A percentile compares a stretch with the other conserved stretches of the same genome.
phyloP scores from a whole-genome alignment of 345 rosid species.

The Euphorbia lathyris region DNA sequence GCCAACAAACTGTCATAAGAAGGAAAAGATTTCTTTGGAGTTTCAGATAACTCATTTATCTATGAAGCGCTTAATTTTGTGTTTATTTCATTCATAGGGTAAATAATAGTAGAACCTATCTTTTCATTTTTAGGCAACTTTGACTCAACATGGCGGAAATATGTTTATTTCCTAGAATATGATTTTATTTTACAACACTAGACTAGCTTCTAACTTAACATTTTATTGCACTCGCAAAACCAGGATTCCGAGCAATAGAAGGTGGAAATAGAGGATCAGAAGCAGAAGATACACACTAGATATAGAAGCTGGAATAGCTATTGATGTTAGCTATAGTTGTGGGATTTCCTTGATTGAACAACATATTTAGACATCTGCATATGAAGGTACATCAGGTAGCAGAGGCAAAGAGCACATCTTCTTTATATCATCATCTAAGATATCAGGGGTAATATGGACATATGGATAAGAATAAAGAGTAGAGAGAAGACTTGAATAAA shows the following conservation, averaged over 20 bases:
- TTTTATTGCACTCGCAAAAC: slow-evolving; percentile 27
- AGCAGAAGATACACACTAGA: slow-evolving; percentile 40
- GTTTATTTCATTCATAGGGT: slow-evolving; percentile 11
- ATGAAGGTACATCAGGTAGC: slow-evolving; percentile 17
- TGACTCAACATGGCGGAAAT: slow-evolving; percentile 7
- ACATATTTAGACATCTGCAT: slow-evolving; percentile 27
- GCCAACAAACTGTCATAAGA: slow-evolving; percentile 25
- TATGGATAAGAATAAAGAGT: too few species aligned
- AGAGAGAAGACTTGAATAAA: too few species aligned
- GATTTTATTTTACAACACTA: slow-evolving; percentile 32
- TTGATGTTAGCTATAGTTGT: too few species aligned
- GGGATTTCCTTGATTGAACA: slow-evolving; percentile 33
- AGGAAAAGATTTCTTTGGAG: slow-evolving; percentile 25
- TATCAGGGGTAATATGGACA: too few species aligned
- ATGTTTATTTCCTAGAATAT: slow-evolving; percentile 27
- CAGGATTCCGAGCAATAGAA: slow-evolving; percentile 24
- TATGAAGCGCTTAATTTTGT: slow-evolving; percentile 27
- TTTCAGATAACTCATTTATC: slow-evolving; percentile 31
- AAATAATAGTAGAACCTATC: slow-evolving; percentile 4
- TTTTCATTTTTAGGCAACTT: slow-evolving; percentile 23
- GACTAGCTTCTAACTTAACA: slow-evolving; percentile 24
- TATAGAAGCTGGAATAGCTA: slow-evolving; percentile 20
- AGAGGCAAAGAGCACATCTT: slow-evolving; percentile 15
- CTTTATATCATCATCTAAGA: slow-evolving; percentile 21
- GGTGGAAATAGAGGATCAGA: slow-evolving; percentile 43